Conservation (phyloP, 2,329 filamentous ascomycete species). For the Diplodia sapinea region DNA sequence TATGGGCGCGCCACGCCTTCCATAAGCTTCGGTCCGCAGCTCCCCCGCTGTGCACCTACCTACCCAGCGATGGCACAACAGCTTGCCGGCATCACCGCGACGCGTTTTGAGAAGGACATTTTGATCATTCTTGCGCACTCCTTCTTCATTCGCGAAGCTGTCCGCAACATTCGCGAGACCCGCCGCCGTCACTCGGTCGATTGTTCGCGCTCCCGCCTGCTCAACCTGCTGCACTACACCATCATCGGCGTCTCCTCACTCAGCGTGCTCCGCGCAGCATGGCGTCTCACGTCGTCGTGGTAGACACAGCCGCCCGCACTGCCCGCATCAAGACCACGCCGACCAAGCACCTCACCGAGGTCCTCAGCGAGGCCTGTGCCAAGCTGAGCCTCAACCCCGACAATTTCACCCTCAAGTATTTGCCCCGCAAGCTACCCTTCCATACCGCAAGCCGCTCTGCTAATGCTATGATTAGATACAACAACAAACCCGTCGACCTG, state of each 20-base stretch:
- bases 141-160: constrained; percentile 21
- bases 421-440: constrained; percentile 34
- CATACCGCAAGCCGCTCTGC: constrained; percentile 30
- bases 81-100: constrained; percentile 30
- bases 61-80: constrained; percentile 25
- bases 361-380: constrained; percentile 84
- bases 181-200: constrained; percentile 27
- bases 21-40: constrained; percentile 30
- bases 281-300: constrained; percentile 87
- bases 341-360: constrained; percentile 79
- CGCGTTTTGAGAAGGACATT: constrained; percentile 25
- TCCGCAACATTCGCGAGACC: constrained; percentile 31
- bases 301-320: constrained; percentile 78
- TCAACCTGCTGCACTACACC: constrained; percentile 30
- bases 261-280: constrained; percentile 56
- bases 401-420: constrained; percentile 80
- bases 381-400: constrained; percentile 77
- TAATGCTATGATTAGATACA: constrained; percentile 48
- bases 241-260: constrained; percentile 31
- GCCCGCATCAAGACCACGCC: constrained; percentile 83
- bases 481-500: constrained; percentile 84
- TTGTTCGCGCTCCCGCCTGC: constrained; percentile 29
- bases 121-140: constrained; percentile 29
- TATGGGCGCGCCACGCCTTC: constrained; percentile 27
- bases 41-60: constrained; percentile 18